Evolutionary conservation across 257 asterid genomes (phyloP).

Genomic region (Solanum chiquidenum): DNA sequence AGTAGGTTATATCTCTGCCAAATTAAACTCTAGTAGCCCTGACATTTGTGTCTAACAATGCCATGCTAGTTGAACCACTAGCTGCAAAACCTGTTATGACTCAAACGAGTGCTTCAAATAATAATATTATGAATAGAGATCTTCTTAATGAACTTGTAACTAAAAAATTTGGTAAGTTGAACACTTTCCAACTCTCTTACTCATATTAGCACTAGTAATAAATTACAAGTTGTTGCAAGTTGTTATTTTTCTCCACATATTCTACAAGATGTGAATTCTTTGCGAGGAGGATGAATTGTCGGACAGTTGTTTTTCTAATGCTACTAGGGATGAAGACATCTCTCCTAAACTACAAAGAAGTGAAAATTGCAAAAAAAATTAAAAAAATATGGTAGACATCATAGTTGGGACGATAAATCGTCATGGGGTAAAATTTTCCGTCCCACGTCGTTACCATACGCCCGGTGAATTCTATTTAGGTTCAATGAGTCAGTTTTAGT

Average conservation of each 20-base stretch:
- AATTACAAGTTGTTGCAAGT: not conserved
- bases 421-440: not conserved
- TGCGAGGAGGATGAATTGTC: not conserved
- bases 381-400: not conserved
- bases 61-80: not conserved
- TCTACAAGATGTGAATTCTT: not conserved
- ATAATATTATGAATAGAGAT: not conserved
- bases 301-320: not conserved
- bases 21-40: too few relatives aligned
- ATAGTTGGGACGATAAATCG: not conserved
- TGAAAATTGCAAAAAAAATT: not conserved
- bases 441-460: not conserved
- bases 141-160: not conserved
- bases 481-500: not conserved
- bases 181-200: not conserved
- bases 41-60: not conserved
- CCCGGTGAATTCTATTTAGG: not conserved
- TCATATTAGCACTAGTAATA: too few relatives aligned
- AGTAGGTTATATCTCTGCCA: too few relatives aligned
- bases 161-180: too few relatives aligned
- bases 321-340: not conserved
- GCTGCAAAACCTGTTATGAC: not conserved
- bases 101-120: not conserved
- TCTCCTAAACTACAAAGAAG: not conserved
- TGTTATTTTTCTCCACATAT: not conserved